These are phyloP conservation scores for Tolypocladium sp. DNA, from an alignment of 2,329 filamentous ascomycete genomes.

Conservation along the genomic window DNA sequence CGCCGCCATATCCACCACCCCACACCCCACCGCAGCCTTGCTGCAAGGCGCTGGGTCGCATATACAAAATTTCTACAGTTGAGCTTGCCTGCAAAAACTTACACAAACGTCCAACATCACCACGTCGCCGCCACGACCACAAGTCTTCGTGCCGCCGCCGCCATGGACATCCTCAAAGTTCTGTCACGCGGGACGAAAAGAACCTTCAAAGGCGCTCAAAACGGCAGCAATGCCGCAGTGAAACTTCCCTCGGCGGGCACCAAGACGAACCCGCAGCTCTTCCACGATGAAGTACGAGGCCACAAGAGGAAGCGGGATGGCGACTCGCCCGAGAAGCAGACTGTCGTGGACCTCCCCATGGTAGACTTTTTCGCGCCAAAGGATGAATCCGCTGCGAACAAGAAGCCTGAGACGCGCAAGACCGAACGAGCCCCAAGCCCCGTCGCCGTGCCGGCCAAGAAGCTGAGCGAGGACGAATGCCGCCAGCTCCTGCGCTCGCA, in stretches of 20 bases:
- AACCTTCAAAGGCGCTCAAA: constrained; percentile 26
- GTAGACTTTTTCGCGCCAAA: constrained; percentile 53
- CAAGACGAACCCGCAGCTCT: constrained; percentile 59
- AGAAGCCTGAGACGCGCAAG: constrained; percentile 12
- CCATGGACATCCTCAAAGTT: constrained; percentile 66
- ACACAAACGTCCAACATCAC: not conserved
- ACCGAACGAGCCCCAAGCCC: constrained; percentile 19
- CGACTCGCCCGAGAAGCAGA: constrained; percentile 22
- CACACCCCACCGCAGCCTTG: constrained; percentile 11
- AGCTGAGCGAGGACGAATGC: constrained; percentile 60
- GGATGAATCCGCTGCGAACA: constrained; percentile 22
- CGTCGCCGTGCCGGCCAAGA: constrained; percentile 13
- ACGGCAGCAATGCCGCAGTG: constrained; percentile 19
- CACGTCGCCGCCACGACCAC: not conserved
- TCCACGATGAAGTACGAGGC: constrained; percentile 44
- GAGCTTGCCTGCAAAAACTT: not conserved
- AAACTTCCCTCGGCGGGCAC: constrained; percentile 57
- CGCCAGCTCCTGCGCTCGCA: constrained; percentile 68
- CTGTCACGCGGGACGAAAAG: constrained; percentile 62
- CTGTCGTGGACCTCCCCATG: constrained; percentile 29
- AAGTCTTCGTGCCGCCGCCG: not conserved
- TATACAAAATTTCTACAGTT: constrained; percentile 7
- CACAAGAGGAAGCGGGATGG: constrained; percentile 47
- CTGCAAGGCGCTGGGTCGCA: constrained; percentile 8
- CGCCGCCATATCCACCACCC: not conserved